Evolutionary conservation across 208 protist species (phyloP).

Genomic region (Jaenimonas drosophilae): DNA sequence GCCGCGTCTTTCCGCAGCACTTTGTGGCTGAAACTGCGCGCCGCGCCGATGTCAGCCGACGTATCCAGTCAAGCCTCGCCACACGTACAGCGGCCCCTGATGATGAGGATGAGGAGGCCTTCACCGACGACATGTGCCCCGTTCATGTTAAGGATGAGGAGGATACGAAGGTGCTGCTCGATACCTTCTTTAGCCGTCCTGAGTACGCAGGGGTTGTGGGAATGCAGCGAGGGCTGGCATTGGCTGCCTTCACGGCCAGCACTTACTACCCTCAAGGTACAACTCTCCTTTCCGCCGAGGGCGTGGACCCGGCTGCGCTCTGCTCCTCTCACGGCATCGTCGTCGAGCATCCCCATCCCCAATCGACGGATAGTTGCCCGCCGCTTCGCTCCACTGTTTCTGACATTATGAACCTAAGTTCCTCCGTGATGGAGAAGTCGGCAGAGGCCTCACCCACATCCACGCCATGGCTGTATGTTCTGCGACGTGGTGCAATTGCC

Average conservation of each 20-base stretch:
- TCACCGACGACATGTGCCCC: background rate
- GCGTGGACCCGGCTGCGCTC: too few species aligned
- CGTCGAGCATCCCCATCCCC: too few species aligned
- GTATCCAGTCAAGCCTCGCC: too few species aligned
- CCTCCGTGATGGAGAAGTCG: too few species aligned
- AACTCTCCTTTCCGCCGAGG: background rate
- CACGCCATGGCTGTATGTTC: constrained; percentile 1
- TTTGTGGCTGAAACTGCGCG: too few species aligned
- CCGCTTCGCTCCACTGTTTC: too few species aligned
- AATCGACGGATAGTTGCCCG: too few species aligned
- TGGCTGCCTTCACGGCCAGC: background rate
- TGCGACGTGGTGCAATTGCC: background rate
- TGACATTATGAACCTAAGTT: too few species aligned
- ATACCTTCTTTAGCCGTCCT: background rate
- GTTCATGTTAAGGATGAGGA: background rate
- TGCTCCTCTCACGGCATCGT: too few species aligned
- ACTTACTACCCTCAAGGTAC: background rate
- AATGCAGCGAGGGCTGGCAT: background rate
- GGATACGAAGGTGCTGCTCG: background rate
- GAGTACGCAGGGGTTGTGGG: background rate
- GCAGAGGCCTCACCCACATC: too few species aligned
- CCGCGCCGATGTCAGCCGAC: too few species aligned
- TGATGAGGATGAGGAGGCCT: background rate
- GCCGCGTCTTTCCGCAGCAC: too few species aligned
- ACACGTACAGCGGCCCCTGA: background rate